phyloP scores from a whole-genome alignment of 202 grass and related monocot genomes.

The Elaeis oleifera region DNA sequence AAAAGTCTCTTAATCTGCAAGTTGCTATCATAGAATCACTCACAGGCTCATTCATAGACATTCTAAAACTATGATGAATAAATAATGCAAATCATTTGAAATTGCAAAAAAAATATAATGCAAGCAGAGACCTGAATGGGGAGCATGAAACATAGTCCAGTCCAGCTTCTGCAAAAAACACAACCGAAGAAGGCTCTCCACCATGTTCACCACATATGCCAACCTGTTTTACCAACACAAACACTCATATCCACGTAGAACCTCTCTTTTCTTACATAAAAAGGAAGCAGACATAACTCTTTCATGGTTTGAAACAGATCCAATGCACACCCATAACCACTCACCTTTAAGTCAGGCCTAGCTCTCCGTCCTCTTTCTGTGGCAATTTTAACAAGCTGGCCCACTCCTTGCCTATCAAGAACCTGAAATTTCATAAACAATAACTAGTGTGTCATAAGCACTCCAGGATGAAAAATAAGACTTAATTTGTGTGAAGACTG shows the following conservation, averaged over 20 bases:
- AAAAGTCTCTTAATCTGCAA: too few species aligned
- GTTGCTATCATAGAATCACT: too few species aligned
- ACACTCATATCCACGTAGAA: too few species aligned
- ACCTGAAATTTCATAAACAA: conserved; percentile 41
- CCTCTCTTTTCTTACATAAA: too few species aligned
- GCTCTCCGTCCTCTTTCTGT: conserved; percentile 78
- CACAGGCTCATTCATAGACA: too few species aligned
- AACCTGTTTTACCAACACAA: conserved; percentile 30
- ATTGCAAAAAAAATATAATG: neutral
- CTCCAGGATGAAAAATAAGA: too few species aligned
- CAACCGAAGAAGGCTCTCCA: conserved; percentile 87
- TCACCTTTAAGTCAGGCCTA: conserved; percentile 80
- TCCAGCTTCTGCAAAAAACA: conserved; percentile 80
- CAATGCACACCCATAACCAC: neutral
- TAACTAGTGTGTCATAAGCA: neutral
- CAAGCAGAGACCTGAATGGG: conserved; percentile 67
- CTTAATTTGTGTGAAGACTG: too few species aligned
- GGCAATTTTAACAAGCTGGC: conserved; percentile 72
- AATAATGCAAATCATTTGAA: too few species aligned
- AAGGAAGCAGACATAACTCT: too few species aligned
- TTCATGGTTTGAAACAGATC: neutral
- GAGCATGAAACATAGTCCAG: conserved; percentile 98
- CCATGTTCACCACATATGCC: conserved; percentile 98
- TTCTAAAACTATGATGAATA: too few species aligned
- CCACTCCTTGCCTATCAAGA: conserved; percentile 82